These are phyloP conservation scores for Solanum hybrid DNA, from an alignment of 305 asterid species.

Conservation along the genomic window DNA sequence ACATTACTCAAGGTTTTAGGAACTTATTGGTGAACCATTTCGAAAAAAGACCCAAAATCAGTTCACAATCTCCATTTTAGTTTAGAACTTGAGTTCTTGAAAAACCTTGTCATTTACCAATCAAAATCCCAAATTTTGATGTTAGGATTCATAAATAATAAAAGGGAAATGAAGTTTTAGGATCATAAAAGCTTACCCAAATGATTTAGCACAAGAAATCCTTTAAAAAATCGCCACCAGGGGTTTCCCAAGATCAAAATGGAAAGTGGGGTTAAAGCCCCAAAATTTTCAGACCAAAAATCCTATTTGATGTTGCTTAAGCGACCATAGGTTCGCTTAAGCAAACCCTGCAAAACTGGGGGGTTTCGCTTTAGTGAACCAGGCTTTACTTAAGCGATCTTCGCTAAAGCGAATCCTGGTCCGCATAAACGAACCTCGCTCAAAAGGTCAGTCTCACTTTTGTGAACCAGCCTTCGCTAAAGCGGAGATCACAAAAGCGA, in stretches of 20 bases:
- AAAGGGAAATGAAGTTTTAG: background rate
- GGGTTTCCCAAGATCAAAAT: background rate
- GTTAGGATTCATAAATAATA: background rate
- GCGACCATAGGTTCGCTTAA: background rate
- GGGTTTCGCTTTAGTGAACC: background rate
- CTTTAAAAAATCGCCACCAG: background rate
- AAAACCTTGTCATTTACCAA: background rate
- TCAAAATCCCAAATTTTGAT: background rate
- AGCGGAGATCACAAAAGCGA: background rate
- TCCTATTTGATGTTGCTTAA: background rate
- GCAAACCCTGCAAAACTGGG: background rate
- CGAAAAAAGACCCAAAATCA: background rate
- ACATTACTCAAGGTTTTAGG: background rate
- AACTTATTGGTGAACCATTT: background rate
- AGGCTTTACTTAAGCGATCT: background rate
- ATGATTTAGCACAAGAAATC: background rate
- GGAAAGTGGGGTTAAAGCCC: background rate
- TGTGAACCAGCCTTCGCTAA: background rate
- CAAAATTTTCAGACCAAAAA: background rate
- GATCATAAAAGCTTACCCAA: background rate
- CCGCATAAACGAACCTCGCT: background rate
- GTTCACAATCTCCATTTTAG: background rate
- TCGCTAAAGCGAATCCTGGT: background rate
- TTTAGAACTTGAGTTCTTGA: background rate
- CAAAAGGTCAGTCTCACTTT: background rate